phyloP scores from a whole-genome alignment of 2,329 filamentous ascomycete genomes.

The Fusarium lateritium region DNA sequence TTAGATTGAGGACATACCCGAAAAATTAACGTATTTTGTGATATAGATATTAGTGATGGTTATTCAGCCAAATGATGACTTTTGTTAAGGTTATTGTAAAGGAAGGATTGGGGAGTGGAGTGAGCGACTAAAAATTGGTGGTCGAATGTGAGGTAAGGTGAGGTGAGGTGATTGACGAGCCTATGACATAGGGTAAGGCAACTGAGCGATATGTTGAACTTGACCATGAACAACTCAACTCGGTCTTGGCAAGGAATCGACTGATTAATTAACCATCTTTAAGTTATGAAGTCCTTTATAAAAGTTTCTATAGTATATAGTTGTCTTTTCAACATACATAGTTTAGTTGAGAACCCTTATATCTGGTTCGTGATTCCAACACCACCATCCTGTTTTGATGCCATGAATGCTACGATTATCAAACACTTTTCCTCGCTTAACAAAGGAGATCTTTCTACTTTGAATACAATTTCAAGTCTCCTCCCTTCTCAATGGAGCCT shows the following conservation, averaged over 20 bases:
- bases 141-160: neutral
- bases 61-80: neutral
- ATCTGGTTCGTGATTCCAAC: no score
- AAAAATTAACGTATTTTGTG: neutral
- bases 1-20: neutral
- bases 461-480: neutral
- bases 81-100: neutral
- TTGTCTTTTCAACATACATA: no score
- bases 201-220: neutral
- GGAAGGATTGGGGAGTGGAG: slow-evolving; percentile 5
- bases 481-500: slow-evolving; percentile 13
- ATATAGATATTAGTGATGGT: neutral
- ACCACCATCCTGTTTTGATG: neutral
- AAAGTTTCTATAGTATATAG: no score
- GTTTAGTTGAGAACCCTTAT: no score
- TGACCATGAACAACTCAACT: neutral
- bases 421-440: no score
- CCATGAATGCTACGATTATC: no score
- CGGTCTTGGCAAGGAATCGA: neutral
- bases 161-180: slow-evolving; percentile 21
- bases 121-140: slow-evolving; percentile 32
- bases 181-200: slow-evolving; percentile 30
- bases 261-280: neutral
- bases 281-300: neutral
- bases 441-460: neutral